A percentile compares a stretch with the other conserved stretches of the same genome.
These are phyloP conservation scores for Cryptococcus sp. DNA, from an alignment of 1,284 basidiomycete genomes.

Conservation along the genomic window DNA sequence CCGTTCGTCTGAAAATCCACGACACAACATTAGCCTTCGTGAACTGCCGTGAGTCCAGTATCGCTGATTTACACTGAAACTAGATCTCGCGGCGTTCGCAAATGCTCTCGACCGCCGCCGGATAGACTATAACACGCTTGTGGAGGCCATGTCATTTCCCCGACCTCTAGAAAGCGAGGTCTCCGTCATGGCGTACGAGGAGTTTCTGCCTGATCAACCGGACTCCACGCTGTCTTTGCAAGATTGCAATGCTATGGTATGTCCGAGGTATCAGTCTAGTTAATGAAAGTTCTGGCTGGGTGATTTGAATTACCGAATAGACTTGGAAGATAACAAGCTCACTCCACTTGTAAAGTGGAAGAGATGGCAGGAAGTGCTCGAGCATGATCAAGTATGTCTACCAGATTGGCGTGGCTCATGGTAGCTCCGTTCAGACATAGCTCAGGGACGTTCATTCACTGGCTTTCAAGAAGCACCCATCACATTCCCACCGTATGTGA, in stretches of 20 bases:
- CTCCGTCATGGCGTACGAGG: slow-evolving; percentile 28
- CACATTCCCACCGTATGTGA: slow-evolving; percentile 34
- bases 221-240: slow-evolving; percentile 19
- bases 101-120: slow-evolving; percentile 51
- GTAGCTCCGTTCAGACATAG: slow-evolving; percentile 33
- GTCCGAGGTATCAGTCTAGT: slow-evolving; percentile 5
- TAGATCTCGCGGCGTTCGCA: slow-evolving; percentile 56
- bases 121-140: slow-evolving; percentile 34
- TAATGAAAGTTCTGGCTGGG: slow-evolving; percentile 39
- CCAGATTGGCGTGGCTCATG: neutral
- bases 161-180: slow-evolving; percentile 8
- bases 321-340: slow-evolving; percentile 29
- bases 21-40: slow-evolving; percentile 54
- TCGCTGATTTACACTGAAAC: slow-evolving; percentile 7
- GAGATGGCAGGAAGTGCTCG: slow-evolving; percentile 29
- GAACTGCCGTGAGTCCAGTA: slow-evolving; percentile 54
- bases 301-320: slow-evolving; percentile 42
- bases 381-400: slow-evolving; percentile 31
- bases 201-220: slow-evolving; percentile 24
- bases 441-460: slow-evolving; percentile 29
- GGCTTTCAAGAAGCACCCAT: slow-evolving; percentile 34
- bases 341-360: slow-evolving; percentile 23
- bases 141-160: slow-evolving; percentile 26
- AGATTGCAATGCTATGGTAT: slow-evolving; percentile 33
- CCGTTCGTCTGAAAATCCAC: slow-evolving; percentile 32